Evolutionary conservation across 768 basidiomycete species (phyloP), one percentile per base, ranked within the genome.

Genomic region (Lactarius hengduanensis): DNA sequence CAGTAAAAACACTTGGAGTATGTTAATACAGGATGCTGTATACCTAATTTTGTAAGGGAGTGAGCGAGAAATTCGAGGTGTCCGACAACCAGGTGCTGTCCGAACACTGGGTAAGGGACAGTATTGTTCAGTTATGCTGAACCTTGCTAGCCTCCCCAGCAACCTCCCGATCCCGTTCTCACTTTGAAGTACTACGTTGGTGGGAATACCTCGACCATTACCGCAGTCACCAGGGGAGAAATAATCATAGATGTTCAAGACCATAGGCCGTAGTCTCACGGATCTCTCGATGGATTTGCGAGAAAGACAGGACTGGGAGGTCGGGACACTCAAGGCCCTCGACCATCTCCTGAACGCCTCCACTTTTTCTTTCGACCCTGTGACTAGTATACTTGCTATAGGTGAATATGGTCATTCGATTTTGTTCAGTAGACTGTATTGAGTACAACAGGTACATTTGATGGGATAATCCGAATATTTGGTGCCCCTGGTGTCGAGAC

Each of bases 401-500:
- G 87, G 87, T 87, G 73, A 43, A 78, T 67, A 38, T n/a, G 26
- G 13, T 6, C 11, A 10, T 13, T 22, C 7, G 15, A 34, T 20
- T 22, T 2, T 40, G 47, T 20, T 18, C 11, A 26, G 30, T 57
- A n/a, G 22, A 62, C 4, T 10, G 50, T 56, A 61, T 54, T 57
- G 61, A 57, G 32, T 45, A 43, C 20, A 9, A 28, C 59, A 89
- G 92, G 90, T 2, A 92, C 91, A 0, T 74, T 81, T 5, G 73
- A 76, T n/a, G 92, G 94, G 0, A 64, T 73, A 1, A 80, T 95
- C 40, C 80, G 87, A 63, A 69, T 94, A 30, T 84, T 86, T 69
- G 94, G 94, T 2, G 80, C 83, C 6, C 82, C 87, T 3, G 85
- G 88, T 4, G 89, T 93, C 15, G 80, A 86, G 61, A 72, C 89